Evolutionary conservation across 164 flowering plant genomes (phyloP), one percentile per base, ranked within the genome.

Genomic region (Umbilicus rupestris): DNA sequence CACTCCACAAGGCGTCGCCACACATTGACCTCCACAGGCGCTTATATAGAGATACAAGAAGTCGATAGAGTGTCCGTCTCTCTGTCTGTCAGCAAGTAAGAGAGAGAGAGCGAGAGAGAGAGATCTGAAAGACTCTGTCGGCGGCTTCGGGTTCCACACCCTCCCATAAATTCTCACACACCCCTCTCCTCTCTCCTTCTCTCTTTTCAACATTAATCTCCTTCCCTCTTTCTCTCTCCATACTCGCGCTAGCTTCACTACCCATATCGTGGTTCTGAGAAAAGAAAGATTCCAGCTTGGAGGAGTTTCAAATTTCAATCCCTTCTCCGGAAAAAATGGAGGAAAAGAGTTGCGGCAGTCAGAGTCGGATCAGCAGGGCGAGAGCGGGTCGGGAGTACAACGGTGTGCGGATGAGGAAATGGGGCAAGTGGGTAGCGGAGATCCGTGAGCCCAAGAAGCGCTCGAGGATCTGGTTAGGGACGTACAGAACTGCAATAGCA

Each of bases 391-490:
- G 59, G 20, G 31, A 10, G 41, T 62, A 62, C n/a, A 62, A 62
- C 3, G 65, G 65, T 11, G 44, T 62, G 28, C 24, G 65, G 35
- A 62, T 62, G 65, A 62, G 65, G 41, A 62, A 62, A 39, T 62
- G 65, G 44, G 65, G 65, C 2, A 62, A 62, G 28, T 62, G 65
- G 65, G 65, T 62, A 28, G 65, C 65, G 65, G 65, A 62, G 44
- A 62, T 62, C 14, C 65, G 65, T n/a, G 65, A 35, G 45, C 65
- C 44, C 28, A 62, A 62, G 44, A 62, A 62, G 45, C 65, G 65
- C 3, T 62, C 65, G 12, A 62, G 65, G 44, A 39, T 62, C 33
- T 62, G 65, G 65, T 11, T 62, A 10, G 65, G 65, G 44, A 35
- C 65, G 16, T 62, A 62, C 24, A 35, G 19, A 30, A 62, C 65